Percentiles rank a stretch among this genome's conserved stretches.
Conservation (phyloP, 1,284 basidiomycete genomes). For the Bjerkandera adusta region DNA sequence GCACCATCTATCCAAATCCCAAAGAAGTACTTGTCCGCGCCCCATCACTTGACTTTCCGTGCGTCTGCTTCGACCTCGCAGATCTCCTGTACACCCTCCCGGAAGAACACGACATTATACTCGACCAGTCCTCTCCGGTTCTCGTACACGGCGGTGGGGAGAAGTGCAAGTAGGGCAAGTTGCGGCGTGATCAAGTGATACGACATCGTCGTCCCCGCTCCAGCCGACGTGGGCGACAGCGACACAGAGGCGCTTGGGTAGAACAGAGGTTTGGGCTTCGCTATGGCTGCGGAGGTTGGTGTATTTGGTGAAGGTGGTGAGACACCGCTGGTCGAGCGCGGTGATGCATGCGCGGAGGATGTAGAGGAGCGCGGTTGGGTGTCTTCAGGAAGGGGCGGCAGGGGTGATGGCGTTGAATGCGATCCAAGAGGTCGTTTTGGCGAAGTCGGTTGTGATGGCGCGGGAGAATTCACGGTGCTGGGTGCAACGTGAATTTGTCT, state of each 20-base stretch:
- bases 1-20: no score
- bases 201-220: conserved; percentile 72
- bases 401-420: not conserved
- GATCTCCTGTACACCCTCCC: conserved; percentile 77
- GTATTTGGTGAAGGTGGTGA: conserved; percentile 1
- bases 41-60: conserved; percentile 16
- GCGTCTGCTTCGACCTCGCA: conserved; percentile 67
- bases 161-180: conserved; percentile 78
- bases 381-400: not conserved
- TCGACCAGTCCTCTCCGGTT: conserved; percentile 82
- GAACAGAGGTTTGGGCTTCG: conserved; percentile 32
- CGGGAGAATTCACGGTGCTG: conserved; percentile 6
- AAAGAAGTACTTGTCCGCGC: no score
- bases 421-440: not conserved
- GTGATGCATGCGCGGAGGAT: conserved; percentile 13
- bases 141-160: conserved; percentile 81
- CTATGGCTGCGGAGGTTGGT: conserved; percentile 3
- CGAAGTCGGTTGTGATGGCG: conserved; percentile 10
- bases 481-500: conserved; percentile 17
- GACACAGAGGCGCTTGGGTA: conserved; percentile 56
- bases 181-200: conserved; percentile 85
- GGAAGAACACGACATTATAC: conserved; percentile 90
- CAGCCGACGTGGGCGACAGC: conserved; percentile 58
- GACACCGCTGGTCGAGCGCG: conserved; percentile 27
- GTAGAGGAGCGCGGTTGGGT: conserved; percentile 1